These are phyloP conservation scores for Beauveria bassiana DNA, from an alignment of 2,329 filamentous ascomycete species.

Conservation along the genomic window DNA sequence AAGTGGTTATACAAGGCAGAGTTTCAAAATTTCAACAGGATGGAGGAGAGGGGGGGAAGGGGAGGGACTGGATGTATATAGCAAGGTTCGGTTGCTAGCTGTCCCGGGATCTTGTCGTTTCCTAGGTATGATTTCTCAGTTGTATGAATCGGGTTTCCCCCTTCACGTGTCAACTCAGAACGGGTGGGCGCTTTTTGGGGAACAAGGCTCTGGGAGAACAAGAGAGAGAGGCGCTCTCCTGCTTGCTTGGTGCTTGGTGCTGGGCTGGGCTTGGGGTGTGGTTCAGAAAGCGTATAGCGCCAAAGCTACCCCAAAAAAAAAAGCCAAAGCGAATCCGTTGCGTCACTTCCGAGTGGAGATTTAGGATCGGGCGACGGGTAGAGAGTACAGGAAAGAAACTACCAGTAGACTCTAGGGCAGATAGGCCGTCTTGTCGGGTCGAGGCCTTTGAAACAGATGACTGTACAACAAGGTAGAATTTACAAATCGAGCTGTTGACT, in stretches of 20 bases:
- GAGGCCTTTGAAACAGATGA: not conserved
- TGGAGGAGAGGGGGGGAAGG: not conserved
- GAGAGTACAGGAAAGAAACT: not conserved
- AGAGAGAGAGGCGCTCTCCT: not conserved
- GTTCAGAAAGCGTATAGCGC: constrained; percentile 11
- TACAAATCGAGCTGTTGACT: not conserved
- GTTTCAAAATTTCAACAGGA: not conserved
- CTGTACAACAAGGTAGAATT: too few species aligned
- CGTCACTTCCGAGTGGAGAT: constrained; percentile 7
- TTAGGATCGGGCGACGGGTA: not conserved
- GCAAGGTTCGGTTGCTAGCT: not conserved
- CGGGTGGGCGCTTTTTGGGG: not conserved
- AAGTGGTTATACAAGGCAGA: not conserved
- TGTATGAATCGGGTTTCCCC: constrained; percentile 12
- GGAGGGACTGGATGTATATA: constrained; percentile 4
- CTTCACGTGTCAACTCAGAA: constrained; percentile 27
- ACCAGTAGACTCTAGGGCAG: too few species aligned
- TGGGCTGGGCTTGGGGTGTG: not conserved
- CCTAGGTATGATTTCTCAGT: constrained; percentile 1
- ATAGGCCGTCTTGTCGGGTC: not conserved
- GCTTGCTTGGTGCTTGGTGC: too few species aligned
- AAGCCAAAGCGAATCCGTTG: constrained; percentile 6
- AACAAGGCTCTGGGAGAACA: not conserved
- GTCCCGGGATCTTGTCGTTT: constrained; percentile 8
- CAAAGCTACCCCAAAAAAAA: constrained; percentile 2